Percentiles rank a stretch among this genome's conserved stretches.
These are phyloP conservation scores for Ormosia semicastrata DNA, from an alignment of 306 rosid genomes.

Conservation along the genomic window DNA sequence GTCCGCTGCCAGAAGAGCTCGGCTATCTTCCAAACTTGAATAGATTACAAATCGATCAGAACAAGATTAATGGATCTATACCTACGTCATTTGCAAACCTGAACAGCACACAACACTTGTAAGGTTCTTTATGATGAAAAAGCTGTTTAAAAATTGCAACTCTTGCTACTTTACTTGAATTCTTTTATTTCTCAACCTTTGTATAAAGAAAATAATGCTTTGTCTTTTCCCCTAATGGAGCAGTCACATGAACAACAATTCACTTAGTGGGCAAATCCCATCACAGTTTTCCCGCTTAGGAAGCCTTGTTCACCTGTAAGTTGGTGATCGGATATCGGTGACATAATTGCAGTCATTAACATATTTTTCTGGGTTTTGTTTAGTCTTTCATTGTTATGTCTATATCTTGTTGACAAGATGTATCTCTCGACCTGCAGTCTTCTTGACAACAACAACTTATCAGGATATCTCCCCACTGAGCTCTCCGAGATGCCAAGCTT, in stretches of 20 bases:
- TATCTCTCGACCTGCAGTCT: constrained; percentile 59
- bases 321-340: not conserved
- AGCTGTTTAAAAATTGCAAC: not conserved
- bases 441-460: constrained; percentile 82
- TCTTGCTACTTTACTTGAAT: not conserved
- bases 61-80: constrained; percentile 66
- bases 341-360: not conserved
- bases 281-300: constrained; percentile 55
- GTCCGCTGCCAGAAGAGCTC: constrained; percentile 72
- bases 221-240: constrained; percentile 24
- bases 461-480: constrained; percentile 77
- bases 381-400: not conserved
- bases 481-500: constrained; percentile 55
- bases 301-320: constrained; percentile 77
- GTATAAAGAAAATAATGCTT: constrained; percentile 12
- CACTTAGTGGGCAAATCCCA: constrained; percentile 85
- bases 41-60: constrained; percentile 76
- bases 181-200: not conserved
- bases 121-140: constrained; percentile 37
- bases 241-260: constrained; percentile 99
- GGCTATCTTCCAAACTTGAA: constrained; percentile 63
- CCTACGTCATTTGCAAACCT: constrained; percentile 77
- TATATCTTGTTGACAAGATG: constrained; percentile 23
- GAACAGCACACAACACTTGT: constrained; percentile 67
- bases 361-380: not conserved